phyloP scores from a whole-genome alignment of 352 stramenopile species.

The Phytophthora brassicae region DNA sequence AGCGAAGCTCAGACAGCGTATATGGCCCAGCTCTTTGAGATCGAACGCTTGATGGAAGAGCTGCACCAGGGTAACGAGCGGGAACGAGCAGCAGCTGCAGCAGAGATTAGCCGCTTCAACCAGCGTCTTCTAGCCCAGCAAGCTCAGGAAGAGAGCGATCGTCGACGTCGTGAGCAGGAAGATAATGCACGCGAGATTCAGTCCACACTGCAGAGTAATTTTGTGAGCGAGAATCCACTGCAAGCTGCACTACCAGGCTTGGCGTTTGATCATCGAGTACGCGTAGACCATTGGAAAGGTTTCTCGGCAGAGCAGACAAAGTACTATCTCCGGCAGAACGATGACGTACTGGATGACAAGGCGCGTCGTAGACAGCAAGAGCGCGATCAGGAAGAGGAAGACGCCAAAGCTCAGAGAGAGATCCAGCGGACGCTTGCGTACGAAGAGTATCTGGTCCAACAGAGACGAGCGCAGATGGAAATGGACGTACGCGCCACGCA shows the following conservation, averaged over 20 bases:
- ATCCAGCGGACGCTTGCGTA: slow-evolving; percentile 48
- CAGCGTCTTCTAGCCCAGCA: slow-evolving; percentile 48
- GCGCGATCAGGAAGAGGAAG: slow-evolving; percentile 37
- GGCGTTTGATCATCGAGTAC: slow-evolving; percentile 54
- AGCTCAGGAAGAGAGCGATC: slow-evolving; percentile 36
- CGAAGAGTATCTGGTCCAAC: slow-evolving; percentile 56
- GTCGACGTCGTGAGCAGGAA: slow-evolving; percentile 47
- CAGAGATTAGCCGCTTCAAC: slow-evolving; percentile 63
- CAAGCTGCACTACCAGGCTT: slow-evolving; percentile 47
- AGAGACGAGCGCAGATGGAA: slow-evolving; percentile 49
- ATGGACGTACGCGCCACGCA: slow-evolving; percentile 53
- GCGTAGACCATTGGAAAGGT: slow-evolving; percentile 82
- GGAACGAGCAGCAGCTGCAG: slow-evolving; percentile 45
- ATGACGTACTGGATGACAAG: slow-evolving; percentile 59
- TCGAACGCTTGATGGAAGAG: slow-evolving; percentile 56
- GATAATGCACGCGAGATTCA: slow-evolving; percentile 61
- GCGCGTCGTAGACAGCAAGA: slow-evolving; percentile 39
- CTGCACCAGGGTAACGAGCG: slow-evolving; percentile 59
- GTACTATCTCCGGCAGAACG: slow-evolving; percentile 55
- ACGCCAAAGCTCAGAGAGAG: slow-evolving; percentile 38
- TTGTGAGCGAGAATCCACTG: slow-evolving; percentile 72
- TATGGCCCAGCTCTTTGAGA: slow-evolving; percentile 50
- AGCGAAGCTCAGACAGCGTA: slow-evolving; percentile 44
- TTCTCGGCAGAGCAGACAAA: slow-evolving; percentile 65
- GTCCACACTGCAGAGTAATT: slow-evolving; percentile 55